These are phyloP conservation scores for Tylopilus balloui DNA, from an alignment of 768 basidiomycete species.

Conservation along the genomic window DNA sequence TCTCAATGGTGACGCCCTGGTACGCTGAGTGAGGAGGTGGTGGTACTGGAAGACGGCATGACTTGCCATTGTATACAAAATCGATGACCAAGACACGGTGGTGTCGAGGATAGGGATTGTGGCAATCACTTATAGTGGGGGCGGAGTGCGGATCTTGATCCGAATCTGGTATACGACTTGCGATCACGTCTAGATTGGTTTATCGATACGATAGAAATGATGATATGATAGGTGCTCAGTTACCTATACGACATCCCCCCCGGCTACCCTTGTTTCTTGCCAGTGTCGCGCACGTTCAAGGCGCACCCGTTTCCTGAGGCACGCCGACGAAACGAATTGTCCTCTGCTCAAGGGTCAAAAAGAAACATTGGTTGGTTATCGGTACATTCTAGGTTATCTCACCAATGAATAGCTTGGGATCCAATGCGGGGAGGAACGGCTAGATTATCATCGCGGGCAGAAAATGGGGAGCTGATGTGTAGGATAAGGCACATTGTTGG, in stretches of 20 bases:
- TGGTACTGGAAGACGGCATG: background rate
- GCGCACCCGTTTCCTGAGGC: background rate
- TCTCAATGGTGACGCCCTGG: slow-evolving; percentile 70
- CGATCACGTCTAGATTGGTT: slow-evolving; percentile 22
- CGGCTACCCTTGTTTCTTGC: background rate
- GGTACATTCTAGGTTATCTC: slow-evolving; percentile 23
- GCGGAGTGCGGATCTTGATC: slow-evolving; percentile 78
- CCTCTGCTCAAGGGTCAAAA: background rate
- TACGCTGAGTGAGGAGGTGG: slow-evolving; percentile 1
- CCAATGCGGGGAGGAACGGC: slow-evolving; percentile 16
- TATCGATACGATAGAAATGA: slow-evolving; percentile 26
- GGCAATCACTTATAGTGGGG: slow-evolving; percentile 40
- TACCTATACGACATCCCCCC: slow-evolving; percentile 2
- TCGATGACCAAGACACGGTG: slow-evolving; percentile 27
- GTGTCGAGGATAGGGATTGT: slow-evolving; percentile 21
- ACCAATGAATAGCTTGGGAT: slow-evolving; percentile 17
- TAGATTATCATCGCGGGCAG: slow-evolving; percentile 6
- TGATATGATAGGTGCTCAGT: slow-evolving; percentile 14
- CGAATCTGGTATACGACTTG: slow-evolving; percentile 38
- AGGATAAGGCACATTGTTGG: slow-evolving; percentile 1
- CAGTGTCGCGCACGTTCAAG: background rate
- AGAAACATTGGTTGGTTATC: slow-evolving; percentile 15
- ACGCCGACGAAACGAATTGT: slow-evolving; percentile 1
- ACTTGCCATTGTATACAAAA: slow-evolving; percentile 31
- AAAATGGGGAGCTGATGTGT: slow-evolving; percentile 3